phyloP scores from a whole-genome alignment of 768 basidiomycete species.

The Phlebiopsis gigantea region DNA sequence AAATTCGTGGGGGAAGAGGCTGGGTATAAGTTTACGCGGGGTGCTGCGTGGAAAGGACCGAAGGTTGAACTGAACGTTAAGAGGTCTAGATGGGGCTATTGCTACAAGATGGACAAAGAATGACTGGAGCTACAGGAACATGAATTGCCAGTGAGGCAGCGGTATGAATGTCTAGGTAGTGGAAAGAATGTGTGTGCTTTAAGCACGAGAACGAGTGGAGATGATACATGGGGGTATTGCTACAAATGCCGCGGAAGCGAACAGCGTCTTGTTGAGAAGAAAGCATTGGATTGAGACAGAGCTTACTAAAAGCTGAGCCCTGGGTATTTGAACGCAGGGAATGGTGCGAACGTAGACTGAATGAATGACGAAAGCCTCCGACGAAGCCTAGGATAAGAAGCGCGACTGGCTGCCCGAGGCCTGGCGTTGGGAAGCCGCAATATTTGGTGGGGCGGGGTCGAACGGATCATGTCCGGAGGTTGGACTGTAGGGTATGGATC shows the following conservation, averaged over 20 bases:
- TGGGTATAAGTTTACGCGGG: neutral
- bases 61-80: neutral
- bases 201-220: neutral
- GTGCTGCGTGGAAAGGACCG: neutral
- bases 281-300: neutral
- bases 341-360: neutral
- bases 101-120: neutral
- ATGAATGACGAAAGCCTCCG: neutral
- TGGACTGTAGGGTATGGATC: constrained; percentile 15
- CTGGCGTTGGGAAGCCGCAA: constrained; percentile 20
- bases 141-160: neutral
- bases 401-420: constrained; percentile 9
- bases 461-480: constrained; percentile 8
- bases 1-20: neutral
- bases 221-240: neutral
- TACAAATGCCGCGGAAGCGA: neutral
- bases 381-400: constrained; percentile 3
- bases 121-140: neutral
- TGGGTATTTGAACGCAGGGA: neutral
- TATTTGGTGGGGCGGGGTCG: constrained; percentile 19
- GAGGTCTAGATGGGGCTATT: neutral
- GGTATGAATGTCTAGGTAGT: neutral
- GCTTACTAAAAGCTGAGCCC: neutral
- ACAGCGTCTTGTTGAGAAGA: neutral
- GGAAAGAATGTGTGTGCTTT: neutral